Base-by-base conservation (phyloP, 108 stramenopile species). In the Hondaea fermentalgiana region DNA sequence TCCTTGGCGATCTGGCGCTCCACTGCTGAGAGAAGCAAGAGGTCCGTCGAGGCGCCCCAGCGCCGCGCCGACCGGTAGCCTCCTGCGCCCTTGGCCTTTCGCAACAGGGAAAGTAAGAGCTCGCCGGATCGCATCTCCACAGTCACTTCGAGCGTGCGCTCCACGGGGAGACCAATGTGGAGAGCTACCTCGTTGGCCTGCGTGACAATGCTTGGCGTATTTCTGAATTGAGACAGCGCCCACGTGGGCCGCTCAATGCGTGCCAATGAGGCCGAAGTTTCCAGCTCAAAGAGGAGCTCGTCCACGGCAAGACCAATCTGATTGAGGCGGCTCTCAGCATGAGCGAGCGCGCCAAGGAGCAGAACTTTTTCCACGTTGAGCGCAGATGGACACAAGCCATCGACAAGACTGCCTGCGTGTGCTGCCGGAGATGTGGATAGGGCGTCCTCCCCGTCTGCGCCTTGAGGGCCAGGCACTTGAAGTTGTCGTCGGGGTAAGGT, bases 331-430 rank as follows among this genome's bases (percentile, higher is more conserved):
- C 76, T 53, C 76, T 83, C 76, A 8, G 76, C 76, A 23, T 83
- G 76, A 12, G 76, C 76, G 10, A 83, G 76, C 10, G 76, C 76
- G 25, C 76, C 76, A 12, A 83, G 76, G 23, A 83, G 51, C 1
- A 83, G 76, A 12, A 83, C 23, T 45, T 83, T 83, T 28, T 83
- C 76, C 45, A 83, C 76, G 49, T 83, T 83, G 25, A 83, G 76
- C n/a, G n/a, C 25, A 6, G 76, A 83, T 17, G 76, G 76, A 23
- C 76, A 83, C 76, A 83, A 23, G 51, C 76, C 76, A 23, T 83
- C 76, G 10, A 83, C 76, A 23, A 83, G 51, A 12, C 45, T 17
- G 10, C 76, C 76, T 17, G 49, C 49, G 64, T 35, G 35, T 2
- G 35, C 35, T 35, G 35, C 35, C 35, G 35, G 35, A 35, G 35